Evolutionary conservation across 352 stramenopile genomes (phyloP).

Genomic region (Globisporangium okanoganense): DNA sequence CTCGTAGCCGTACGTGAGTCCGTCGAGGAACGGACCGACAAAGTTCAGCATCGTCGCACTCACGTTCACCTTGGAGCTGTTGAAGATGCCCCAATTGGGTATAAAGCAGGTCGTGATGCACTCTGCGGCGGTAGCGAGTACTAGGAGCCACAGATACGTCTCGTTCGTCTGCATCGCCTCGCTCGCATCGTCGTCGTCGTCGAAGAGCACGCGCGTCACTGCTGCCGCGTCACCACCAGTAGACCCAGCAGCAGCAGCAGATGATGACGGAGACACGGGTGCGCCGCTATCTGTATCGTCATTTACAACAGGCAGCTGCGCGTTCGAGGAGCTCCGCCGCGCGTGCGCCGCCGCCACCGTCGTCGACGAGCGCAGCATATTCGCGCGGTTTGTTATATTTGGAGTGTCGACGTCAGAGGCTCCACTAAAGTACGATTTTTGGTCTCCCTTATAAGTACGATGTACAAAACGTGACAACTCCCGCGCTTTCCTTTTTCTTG

Average conservation of each 20-base stretch:
- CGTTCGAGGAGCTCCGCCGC: constrained; percentile 6
- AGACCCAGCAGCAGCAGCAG: background rate
- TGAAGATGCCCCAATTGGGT: constrained; percentile 36
- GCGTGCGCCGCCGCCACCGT: constrained; percentile 6
- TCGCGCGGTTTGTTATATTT: background rate
- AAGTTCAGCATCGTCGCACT: constrained; percentile 71
- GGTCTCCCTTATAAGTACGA: background rate
- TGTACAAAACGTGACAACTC: background rate
- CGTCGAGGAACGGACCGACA: constrained; percentile 73
- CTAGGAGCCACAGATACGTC: constrained; percentile 64
- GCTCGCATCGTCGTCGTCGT: constrained; percentile 17
- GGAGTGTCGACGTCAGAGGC: background rate
- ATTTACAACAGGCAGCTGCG: constrained; percentile 9
- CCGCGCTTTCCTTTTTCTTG: constrained; percentile 1
- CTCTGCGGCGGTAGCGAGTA: constrained; percentile 65
- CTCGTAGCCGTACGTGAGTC: constrained; percentile 59
- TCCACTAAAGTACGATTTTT: background rate
- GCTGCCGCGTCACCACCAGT: background rate
- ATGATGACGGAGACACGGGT: background rate
- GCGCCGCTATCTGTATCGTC: background rate
- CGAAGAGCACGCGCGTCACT: background rate
- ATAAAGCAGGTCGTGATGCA: constrained; percentile 81
- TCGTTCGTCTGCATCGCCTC: constrained; percentile 39
- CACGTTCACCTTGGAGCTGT: constrained; percentile 44
- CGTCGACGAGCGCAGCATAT: constrained; percentile 10